Evolutionary conservation across 208 protist species (phyloP).

Genomic region (Leishmania tarentolae): DNA sequence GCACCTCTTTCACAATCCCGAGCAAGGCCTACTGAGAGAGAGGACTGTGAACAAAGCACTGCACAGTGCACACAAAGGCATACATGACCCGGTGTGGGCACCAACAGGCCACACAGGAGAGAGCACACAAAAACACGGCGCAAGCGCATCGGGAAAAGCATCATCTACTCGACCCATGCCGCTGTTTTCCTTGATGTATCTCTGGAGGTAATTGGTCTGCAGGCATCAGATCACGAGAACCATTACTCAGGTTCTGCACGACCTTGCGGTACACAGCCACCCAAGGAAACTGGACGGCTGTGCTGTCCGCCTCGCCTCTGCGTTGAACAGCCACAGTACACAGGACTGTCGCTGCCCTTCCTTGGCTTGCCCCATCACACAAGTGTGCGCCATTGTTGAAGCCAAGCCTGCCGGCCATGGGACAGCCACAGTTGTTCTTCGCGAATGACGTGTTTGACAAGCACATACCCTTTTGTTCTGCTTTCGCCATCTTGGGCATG

Average conservation of each 20-base stretch:
- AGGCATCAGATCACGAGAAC: not conserved
- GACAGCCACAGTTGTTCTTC: too few species aligned
- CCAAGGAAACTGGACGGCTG: not conserved
- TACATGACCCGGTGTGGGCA: not conserved
- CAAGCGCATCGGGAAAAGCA: not conserved
- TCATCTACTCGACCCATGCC: not conserved
- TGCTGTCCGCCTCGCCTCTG: not conserved
- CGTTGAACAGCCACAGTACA: not conserved
- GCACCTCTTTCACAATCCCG: not conserved
- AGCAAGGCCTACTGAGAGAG: not conserved
- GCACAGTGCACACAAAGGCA: not conserved
- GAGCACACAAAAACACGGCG: not conserved
- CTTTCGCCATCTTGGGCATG: not conserved
- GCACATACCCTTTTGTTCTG: not conserved
- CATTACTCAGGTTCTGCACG: not conserved
- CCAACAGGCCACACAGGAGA: not conserved
- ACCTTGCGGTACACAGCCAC: not conserved
- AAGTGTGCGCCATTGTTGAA: not conserved
- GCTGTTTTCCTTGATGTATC: not conserved
- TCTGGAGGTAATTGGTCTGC: not conserved
- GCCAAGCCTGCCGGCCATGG: not conserved
- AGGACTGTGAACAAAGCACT: not conserved
- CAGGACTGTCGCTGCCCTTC: not conserved
- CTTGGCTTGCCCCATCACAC: not conserved
- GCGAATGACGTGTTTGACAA: too few species aligned